These are phyloP conservation scores for Paracoccidioides brasiliensis DNA, from an alignment of 2,329 filamentous ascomycete species.

Conservation along the genomic window DNA sequence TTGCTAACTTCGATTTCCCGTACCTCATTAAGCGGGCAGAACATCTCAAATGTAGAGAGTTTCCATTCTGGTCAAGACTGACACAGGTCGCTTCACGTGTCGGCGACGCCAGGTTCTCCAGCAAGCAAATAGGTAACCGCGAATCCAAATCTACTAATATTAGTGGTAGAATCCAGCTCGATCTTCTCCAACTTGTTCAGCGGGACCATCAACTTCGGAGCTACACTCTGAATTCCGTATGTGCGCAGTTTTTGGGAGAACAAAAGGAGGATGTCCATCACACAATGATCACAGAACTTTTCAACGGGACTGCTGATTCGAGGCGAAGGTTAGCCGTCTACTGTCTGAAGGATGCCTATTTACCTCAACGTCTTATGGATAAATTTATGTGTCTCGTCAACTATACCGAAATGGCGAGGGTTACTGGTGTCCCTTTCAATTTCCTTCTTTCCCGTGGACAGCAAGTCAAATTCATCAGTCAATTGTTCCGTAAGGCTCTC, in stretches of 20 bases:
- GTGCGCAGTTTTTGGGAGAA: slow-evolving; percentile 84
- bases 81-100: slow-evolving; percentile 56
- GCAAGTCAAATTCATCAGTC: slow-evolving; percentile 95
- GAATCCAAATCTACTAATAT: slow-evolving; percentile 92
- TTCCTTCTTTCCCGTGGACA: slow-evolving; percentile 83
- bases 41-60: slow-evolving; percentile 64
- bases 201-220: slow-evolving; percentile 89
- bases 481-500: slow-evolving; percentile 86
- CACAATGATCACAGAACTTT: slow-evolving; percentile 97
- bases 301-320: slow-evolving; percentile 91
- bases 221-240: slow-evolving; percentile 95
- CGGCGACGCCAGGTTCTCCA: slow-evolving; percentile 77
- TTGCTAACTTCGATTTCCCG: slow-evolving; percentile 95
- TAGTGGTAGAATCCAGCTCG: slow-evolving; percentile 82
- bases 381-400: slow-evolving; percentile 98
- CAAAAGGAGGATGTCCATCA: slow-evolving; percentile 98
- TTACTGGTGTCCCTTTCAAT: slow-evolving; percentile 96
- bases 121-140: slow-evolving; percentile 95
- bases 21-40: slow-evolving; percentile 82
- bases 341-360: slow-evolving; percentile 92
- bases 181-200: slow-evolving; percentile 88
- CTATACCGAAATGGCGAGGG: slow-evolving; percentile 98
- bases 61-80: slow-evolving; percentile 79
- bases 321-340: slow-evolving; percentile 83
- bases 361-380: slow-evolving; percentile 88